Evolutionary conservation across 129 eudicot genomes (phyloP).

Genomic region (Flaveria linearis): DNA sequence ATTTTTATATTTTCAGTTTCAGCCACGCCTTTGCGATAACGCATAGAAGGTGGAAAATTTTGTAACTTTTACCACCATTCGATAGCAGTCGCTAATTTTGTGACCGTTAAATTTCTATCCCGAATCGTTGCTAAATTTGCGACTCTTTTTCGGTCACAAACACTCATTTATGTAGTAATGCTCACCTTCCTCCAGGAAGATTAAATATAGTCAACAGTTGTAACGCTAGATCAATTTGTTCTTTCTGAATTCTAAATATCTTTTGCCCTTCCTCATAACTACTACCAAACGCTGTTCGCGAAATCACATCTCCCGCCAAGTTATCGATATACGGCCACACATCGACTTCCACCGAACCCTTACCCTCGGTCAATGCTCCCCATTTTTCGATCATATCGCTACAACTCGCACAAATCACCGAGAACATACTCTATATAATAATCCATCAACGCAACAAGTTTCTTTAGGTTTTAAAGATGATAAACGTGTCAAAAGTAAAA

Average conservation of each 20-base stretch:
- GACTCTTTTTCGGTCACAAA: too few relatives aligned
- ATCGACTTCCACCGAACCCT: constrained; percentile 38
- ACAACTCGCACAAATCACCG: constrained; percentile 48
- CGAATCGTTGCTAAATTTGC: too few relatives aligned
- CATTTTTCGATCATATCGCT: constrained; percentile 46
- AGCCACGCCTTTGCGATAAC: too few relatives aligned
- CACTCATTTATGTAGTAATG: background rate
- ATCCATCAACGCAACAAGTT: background rate
- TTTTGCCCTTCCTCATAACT: constrained; percentile 50
- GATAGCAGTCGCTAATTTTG: too few relatives aligned
- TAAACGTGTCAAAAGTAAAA: background rate
- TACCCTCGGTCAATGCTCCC: constrained; percentile 26
- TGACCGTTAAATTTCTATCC: too few relatives aligned
- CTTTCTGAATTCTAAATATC: constrained; percentile 55
- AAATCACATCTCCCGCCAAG: constrained; percentile 57
- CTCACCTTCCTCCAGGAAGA: constrained; percentile 68
- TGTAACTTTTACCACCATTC: too few relatives aligned
- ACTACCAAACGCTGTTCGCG: constrained; percentile 61
- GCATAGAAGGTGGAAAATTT: too few relatives aligned
- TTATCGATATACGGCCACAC: constrained; percentile 52
- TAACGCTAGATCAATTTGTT: constrained; percentile 34
- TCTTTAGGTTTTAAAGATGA: background rate
- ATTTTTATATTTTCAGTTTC: too few relatives aligned
- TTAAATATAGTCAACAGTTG: constrained; percentile 25
- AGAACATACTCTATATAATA: constrained; percentile 41